A percentile compares a stretch with the other conserved stretches of the same genome.
Conservation (phyloP, 129 eudicot species). For the Scalesia atractyloides region DNA sequence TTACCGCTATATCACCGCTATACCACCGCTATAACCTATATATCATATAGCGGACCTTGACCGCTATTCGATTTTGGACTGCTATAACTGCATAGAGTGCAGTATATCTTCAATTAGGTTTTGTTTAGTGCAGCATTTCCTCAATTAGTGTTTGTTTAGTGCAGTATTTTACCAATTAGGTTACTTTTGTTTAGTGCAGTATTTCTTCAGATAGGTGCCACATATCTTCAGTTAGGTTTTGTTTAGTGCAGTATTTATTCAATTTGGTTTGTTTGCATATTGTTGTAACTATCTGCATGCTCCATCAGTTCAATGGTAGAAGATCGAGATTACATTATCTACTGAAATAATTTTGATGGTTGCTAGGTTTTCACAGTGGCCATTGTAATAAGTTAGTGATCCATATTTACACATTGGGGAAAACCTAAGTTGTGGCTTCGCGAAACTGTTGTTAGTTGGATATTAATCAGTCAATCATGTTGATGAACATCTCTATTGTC, state of each 20-base stretch:
- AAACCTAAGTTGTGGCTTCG: neutral
- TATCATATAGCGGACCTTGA: too few relatives aligned
- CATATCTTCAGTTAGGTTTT: neutral
- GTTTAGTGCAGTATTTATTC: too few relatives aligned
- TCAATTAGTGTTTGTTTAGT: neutral
- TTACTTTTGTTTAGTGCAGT: too few relatives aligned
- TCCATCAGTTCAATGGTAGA: conserved; percentile 7
- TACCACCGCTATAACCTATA: too few relatives aligned
- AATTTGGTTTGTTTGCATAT: conserved; percentile 9
- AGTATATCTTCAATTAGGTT: too few relatives aligned
- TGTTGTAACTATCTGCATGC: conserved; percentile 9
- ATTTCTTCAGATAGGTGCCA: too few relatives aligned
- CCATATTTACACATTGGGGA: neutral
- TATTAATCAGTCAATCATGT: neutral
- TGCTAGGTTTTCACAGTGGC: neutral
- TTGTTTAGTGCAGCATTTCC: neutral
- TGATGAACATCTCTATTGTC: conserved; percentile 39
- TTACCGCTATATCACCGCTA: too few relatives aligned
- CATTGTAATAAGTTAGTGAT: neutral
- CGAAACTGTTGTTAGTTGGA: neutral
- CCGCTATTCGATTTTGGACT: too few relatives aligned
- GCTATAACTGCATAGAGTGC: too few relatives aligned
- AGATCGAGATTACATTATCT: conserved; percentile 1
- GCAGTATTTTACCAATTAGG: too few relatives aligned
- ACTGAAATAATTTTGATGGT: neutral